phyloP scores from a whole-genome alignment of 352 stramenopile species.

The Phytophthora uliginosa region DNA sequence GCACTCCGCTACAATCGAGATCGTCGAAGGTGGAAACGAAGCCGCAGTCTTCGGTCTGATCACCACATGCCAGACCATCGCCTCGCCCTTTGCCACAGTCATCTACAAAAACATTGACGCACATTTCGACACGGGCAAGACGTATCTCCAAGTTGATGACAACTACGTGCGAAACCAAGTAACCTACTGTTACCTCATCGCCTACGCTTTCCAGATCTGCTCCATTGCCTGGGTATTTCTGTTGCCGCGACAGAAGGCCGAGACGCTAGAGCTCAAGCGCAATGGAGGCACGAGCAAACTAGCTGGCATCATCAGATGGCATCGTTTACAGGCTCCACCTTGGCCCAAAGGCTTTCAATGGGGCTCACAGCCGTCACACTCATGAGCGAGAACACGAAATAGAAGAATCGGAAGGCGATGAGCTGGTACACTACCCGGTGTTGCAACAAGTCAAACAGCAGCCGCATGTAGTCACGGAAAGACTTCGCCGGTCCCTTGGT shows the following conservation, averaged over 20 bases:
- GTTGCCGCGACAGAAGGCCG: slow-evolving; percentile 51
- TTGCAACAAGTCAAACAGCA: slow-evolving; percentile 59
- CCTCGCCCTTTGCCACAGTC: slow-evolving; percentile 50
- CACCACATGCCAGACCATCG: slow-evolving; percentile 51
- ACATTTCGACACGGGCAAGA: slow-evolving; percentile 48
- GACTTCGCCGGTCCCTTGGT: slow-evolving; percentile 24
- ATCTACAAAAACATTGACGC: slow-evolving; percentile 64
- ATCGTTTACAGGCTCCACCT: slow-evolving; percentile 55
- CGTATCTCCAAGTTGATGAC: slow-evolving; percentile 38
- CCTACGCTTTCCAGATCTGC: slow-evolving; percentile 53
- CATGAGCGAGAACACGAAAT: slow-evolving; percentile 49
- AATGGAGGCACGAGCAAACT: slow-evolving; percentile 42
- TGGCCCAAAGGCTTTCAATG: slow-evolving; percentile 50
- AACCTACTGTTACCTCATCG: slow-evolving; percentile 49
- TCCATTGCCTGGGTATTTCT: slow-evolving; percentile 47
- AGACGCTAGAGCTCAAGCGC: slow-evolving; percentile 53
- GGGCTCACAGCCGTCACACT: slow-evolving; percentile 39
- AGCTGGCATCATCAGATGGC: slow-evolving; percentile 46
- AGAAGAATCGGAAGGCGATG: slow-evolving; percentile 57
- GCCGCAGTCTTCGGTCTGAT: slow-evolving; percentile 59
- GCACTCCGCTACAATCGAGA: slow-evolving; percentile 58
- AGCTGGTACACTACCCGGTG: slow-evolving; percentile 56
- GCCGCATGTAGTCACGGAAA: slow-evolving; percentile 23
- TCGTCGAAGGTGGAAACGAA: slow-evolving; percentile 57
- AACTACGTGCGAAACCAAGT: slow-evolving; percentile 45